Base-by-base conservation (phyloP, 495 filamentous ascomycete species). In the Lasiosphaeria hispida region DNA sequence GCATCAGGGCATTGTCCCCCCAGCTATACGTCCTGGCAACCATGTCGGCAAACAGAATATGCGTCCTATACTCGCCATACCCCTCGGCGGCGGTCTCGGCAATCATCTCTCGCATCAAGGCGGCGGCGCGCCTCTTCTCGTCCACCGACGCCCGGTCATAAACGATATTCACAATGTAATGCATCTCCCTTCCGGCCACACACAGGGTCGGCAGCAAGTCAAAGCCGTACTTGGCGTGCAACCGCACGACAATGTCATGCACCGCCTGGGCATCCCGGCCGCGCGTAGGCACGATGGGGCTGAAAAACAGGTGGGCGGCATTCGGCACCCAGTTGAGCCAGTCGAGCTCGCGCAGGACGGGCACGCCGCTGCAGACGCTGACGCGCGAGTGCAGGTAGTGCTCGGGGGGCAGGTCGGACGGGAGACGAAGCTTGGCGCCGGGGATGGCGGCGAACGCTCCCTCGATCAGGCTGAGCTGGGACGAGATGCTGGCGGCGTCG, bases 241-340 rank as follows among this genome's bases (percentile, higher is more conserved):
- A 53, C 47, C 63, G 56, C 61, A 68, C 36, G 34, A 77, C 74
- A 17, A 81, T 65, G 10, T 72, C 65, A 57, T 80, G 76, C 15
- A 78, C 69, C 4, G 65, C 62, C 13, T 67, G 68, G 2, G 77
- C 81, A 51, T 82, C 81, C 2, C 67, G 68, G 10, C 76, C 81
- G 11, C 71, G 61, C 11, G 78, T 76, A 18, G 73, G 72, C 7
- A 73, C 67, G 47, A 85, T 81, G 17, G 82, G 82, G 15, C 71
- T 74, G 69, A 83, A 85, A 64, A 77, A 79, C 2, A 83, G 55
- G 60, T 83, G 80, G 0, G 71, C 72, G n/a, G 77, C 79, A 56
- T 82, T 83, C 13, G 77, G 78, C 4, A 75, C 53, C 78, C 78
- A 81, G 57, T 80, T 77, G 3, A 82, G 64, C 81, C 81, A 82